Conservation (phyloP, 768 basidiomycete genomes). For the Auriscalpium vulgare region DNA sequence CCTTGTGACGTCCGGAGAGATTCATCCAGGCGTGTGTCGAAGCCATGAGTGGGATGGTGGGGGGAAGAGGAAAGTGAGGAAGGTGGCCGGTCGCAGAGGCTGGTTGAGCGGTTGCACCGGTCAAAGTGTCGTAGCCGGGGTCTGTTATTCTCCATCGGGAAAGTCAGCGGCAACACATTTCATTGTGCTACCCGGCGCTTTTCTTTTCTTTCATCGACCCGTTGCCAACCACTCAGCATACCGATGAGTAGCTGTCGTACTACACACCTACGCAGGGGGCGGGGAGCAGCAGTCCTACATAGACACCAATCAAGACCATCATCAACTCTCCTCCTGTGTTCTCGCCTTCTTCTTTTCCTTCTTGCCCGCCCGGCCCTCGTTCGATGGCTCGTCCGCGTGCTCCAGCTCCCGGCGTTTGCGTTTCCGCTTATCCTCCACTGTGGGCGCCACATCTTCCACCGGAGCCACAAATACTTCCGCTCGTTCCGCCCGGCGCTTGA, state of each 20-base stretch:
- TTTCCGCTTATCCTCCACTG: slow-evolving; percentile 72
- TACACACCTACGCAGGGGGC: neutral
- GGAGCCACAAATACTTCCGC: slow-evolving; percentile 88
- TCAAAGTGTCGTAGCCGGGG: no score
- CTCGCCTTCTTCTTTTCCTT: slow-evolving; percentile 34
- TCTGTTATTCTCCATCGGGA: no score
- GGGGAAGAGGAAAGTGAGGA: neutral
- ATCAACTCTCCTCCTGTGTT: slow-evolving; percentile 4
- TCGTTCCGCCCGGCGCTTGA: slow-evolving; percentile 67
- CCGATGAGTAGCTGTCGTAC: no score
- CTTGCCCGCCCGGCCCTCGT: slow-evolving; percentile 25
- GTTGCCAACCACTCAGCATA: no score
- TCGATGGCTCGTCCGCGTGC: slow-evolving; percentile 25
- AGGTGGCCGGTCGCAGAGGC: neutral
- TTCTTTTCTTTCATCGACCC: neutral
- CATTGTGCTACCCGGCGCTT: neutral
- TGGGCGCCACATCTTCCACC: slow-evolving; percentile 61
- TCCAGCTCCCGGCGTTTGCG: slow-evolving; percentile 32
- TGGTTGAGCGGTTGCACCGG: no score
- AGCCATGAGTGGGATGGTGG: neutral
- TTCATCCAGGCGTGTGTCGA: slow-evolving; percentile 13
- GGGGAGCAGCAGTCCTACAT: no score
- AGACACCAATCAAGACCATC: neutral
- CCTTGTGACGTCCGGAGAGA: slow-evolving; percentile 40
- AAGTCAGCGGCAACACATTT: neutral